These are phyloP conservation scores for Amanita muscaria DNA, from an alignment of 768 basidiomycete genomes.

Conservation along the genomic window DNA sequence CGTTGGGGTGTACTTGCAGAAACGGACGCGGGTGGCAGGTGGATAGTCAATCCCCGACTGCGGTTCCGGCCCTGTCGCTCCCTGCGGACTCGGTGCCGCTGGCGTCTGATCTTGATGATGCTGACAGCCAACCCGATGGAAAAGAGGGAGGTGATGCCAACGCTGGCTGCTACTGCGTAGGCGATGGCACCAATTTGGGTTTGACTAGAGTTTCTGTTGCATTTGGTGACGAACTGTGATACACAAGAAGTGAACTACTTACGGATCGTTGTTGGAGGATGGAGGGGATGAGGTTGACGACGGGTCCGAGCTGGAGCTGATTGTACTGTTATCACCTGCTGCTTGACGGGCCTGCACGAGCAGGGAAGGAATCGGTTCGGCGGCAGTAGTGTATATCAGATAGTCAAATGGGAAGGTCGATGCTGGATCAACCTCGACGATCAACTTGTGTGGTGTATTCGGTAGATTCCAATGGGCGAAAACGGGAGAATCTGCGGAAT, in stretches of 20 bases:
- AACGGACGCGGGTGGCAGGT: slow-evolving; percentile 32
- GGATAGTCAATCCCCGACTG: slow-evolving; percentile 4
- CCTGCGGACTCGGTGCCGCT: slow-evolving; percentile 12
- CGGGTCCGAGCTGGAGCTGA: background rate
- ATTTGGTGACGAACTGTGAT: too few species aligned
- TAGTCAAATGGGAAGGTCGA: slow-evolving; percentile 44
- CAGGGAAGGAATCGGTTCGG: background rate
- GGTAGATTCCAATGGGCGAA: slow-evolving; percentile 26
- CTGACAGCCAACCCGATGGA: slow-evolving; percentile 41
- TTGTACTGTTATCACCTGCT: background rate
- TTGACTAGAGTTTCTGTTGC: background rate
- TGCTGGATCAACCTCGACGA: slow-evolving; percentile 33
- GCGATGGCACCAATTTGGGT: slow-evolving; percentile 21
- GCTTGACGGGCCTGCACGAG: background rate
- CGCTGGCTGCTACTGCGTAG: slow-evolving; percentile 42
- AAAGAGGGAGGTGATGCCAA: slow-evolving; percentile 41
- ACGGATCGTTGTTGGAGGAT: slow-evolving; percentile 15
- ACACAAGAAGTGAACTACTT: slow-evolving; percentile 17
- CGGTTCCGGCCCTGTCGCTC: slow-evolving; percentile 9
- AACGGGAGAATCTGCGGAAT: slow-evolving; percentile 19
- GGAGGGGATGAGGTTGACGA: background rate
- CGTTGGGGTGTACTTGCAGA: slow-evolving; percentile 17
- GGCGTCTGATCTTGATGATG: slow-evolving; percentile 39
- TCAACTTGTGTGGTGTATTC: slow-evolving; percentile 33
- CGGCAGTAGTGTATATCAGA: slow-evolving; percentile 28